These are phyloP conservation scores for Leishmania arabica DNA, from an alignment of 208 protist genomes.

Conservation along the genomic window DNA sequence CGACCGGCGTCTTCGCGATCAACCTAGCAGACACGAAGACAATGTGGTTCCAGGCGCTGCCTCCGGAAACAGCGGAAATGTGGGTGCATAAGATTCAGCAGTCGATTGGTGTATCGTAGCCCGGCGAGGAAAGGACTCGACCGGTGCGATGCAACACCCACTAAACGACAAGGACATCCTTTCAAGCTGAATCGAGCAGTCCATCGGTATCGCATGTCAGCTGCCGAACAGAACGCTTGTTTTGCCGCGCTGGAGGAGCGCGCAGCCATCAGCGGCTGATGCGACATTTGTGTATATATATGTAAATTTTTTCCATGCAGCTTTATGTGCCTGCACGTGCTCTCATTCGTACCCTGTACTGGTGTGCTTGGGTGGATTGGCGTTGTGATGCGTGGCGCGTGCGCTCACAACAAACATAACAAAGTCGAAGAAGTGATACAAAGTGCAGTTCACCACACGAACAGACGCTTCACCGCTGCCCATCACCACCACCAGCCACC, in stretches of 20 bases:
- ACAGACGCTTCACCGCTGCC: background rate
- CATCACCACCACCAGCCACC: background rate
- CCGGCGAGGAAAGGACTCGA: background rate
- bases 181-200: no score
- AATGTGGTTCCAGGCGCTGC: constrained; percentile 79
- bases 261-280: background rate
- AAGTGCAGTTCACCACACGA: background rate
- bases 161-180: background rate
- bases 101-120: constrained; percentile 54
- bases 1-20: constrained; percentile 73
- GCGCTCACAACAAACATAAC: background rate
- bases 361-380: background rate
- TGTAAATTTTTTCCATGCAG: background rate
- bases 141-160: background rate
- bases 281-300: no score
- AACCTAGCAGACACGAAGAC: constrained; percentile 67
- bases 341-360: background rate
- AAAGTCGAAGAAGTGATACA: background rate
- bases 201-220: background rate
- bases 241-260: background rate
- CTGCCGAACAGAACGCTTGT: background rate
- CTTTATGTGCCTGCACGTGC: background rate
- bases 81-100: constrained; percentile 68
- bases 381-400: background rate
- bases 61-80: constrained; percentile 39